These are phyloP conservation scores for Neurospora tetraspora DNA, from an alignment of 495 filamentous ascomycete genomes.

Conservation along the genomic window DNA sequence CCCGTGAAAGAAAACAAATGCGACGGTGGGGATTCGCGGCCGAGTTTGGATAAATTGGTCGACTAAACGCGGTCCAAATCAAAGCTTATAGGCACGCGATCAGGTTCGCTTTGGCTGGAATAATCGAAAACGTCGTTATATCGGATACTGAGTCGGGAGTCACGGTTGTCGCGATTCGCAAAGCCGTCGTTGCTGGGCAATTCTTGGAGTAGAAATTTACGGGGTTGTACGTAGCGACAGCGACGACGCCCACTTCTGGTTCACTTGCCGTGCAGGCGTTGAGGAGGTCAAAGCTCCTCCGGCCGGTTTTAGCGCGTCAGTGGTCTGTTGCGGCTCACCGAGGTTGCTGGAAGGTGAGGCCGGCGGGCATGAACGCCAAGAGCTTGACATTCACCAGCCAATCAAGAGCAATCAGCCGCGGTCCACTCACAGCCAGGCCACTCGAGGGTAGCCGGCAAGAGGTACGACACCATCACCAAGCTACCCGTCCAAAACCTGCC, in stretches of 20 bases:
- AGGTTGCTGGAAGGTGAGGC: not conserved
- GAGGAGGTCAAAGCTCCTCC: not conserved
- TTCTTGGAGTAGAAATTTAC: not conserved
- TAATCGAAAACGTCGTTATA: not conserved
- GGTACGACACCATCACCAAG: not conserved
- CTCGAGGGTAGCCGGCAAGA: not conserved
- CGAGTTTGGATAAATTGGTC: not conserved
- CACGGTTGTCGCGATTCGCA: not conserved
- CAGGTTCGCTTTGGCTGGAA: not conserved
- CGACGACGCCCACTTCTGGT: not conserved
- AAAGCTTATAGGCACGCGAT: not conserved
- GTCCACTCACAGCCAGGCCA: not conserved
- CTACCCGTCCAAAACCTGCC: not conserved
- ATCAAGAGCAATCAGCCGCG: not conserved
- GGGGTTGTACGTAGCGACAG: not conserved
- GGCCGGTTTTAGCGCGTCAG: not conserved
- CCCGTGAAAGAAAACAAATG: not conserved
- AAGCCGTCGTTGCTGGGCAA: not conserved
- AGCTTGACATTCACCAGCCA: not conserved
- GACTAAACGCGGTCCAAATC: not conserved
- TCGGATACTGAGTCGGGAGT: not conserved
- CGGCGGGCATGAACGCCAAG: not conserved
- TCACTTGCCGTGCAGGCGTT: not conserved
- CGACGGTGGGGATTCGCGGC: not conserved
- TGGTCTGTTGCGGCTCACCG: not conserved